Conservation (phyloP, 495 filamentous ascomycete genomes). For the Penicillium cosmopolitanum region DNA sequence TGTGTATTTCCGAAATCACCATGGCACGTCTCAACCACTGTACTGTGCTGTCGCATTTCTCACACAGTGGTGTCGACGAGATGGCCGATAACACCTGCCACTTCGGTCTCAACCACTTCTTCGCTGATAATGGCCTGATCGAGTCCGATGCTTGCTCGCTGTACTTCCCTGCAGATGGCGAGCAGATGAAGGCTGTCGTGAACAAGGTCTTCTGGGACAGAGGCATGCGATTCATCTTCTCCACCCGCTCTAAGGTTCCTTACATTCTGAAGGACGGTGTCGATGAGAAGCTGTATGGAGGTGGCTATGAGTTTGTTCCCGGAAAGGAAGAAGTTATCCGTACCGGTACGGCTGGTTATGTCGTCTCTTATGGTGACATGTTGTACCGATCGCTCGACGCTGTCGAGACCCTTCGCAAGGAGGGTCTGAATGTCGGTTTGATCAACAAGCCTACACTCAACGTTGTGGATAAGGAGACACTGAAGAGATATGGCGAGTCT, state of each 20-base stretch:
- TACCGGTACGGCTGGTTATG: conserved; percentile 39
- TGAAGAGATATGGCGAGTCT: conserved; percentile 37
- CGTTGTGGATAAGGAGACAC: conserved; percentile 43
- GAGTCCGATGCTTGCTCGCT: conserved; percentile 34
- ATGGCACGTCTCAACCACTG: conserved; percentile 48
- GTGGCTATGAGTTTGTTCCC: conserved; percentile 41
- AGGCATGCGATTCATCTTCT: conserved; percentile 46
- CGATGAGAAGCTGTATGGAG: conserved; percentile 41
- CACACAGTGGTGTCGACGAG: conserved; percentile 46
- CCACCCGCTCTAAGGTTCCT: conserved; percentile 44
- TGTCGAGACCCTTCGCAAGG: conserved; percentile 37
- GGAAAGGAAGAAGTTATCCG: conserved; percentile 46
- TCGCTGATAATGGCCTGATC: conserved; percentile 46
- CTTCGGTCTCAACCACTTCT: conserved; percentile 48
- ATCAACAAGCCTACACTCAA: conserved; percentile 48
- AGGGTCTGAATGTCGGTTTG: conserved; percentile 40
- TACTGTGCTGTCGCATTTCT: conserved; percentile 45
- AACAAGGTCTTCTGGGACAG: conserved; percentile 41
- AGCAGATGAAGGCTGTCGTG: conserved; percentile 49
- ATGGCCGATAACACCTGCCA: conserved; percentile 50
- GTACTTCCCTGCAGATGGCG: conserved; percentile 48
- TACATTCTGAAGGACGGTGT: conserved; percentile 45
- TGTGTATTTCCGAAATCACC: conserved; percentile 47
- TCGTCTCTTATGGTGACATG: conserved; percentile 47
- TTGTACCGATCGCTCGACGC: conserved; percentile 46